Evolutionary conservation across 148 eudicot genomes (phyloP).

Genomic region (Camellia lanceoleosa): DNA sequence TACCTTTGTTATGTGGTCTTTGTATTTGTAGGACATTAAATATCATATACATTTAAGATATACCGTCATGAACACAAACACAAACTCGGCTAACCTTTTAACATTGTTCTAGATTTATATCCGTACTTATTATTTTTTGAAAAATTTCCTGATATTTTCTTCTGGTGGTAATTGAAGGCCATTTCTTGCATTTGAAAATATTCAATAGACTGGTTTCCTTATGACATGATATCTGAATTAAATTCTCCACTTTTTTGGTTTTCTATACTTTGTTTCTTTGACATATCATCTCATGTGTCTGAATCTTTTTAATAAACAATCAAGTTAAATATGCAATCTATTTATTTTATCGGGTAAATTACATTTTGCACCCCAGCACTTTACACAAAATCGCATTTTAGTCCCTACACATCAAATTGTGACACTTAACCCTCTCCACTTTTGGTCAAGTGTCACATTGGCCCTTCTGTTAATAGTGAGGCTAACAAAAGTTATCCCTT

Average conservation of each 20-base stretch:
- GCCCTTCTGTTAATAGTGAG: no score
- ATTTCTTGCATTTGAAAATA: not conserved
- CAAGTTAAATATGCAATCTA: no score
- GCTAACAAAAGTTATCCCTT: no score
- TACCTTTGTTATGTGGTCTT: not conserved
- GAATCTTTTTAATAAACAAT: no score
- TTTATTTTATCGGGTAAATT: no score
- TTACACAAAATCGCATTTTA: no score
- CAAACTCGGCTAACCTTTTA: not conserved
- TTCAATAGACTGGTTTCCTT: not conserved
- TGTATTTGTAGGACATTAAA: not conserved
- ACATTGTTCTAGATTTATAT: not conserved
- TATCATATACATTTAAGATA: not conserved
- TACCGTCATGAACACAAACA: not conserved
- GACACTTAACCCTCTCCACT: no score
- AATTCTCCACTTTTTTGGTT: not conserved
- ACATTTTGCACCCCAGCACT: no score
- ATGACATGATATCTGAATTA: not conserved
- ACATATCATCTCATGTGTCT: not conserved
- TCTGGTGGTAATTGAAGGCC: constrained; percentile 2
- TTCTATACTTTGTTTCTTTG: not conserved
- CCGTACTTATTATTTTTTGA: not conserved
- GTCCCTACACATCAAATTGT: no score
- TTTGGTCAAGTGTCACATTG: no score
- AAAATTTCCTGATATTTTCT: not conserved